A percentile compares a stretch with the other conserved stretches of the same genome.
These are phyloP conservation scores for Aspergillus sp. DNA, from an alignment of 2,329 filamentous ascomycete genomes.

Conservation along the genomic window DNA sequence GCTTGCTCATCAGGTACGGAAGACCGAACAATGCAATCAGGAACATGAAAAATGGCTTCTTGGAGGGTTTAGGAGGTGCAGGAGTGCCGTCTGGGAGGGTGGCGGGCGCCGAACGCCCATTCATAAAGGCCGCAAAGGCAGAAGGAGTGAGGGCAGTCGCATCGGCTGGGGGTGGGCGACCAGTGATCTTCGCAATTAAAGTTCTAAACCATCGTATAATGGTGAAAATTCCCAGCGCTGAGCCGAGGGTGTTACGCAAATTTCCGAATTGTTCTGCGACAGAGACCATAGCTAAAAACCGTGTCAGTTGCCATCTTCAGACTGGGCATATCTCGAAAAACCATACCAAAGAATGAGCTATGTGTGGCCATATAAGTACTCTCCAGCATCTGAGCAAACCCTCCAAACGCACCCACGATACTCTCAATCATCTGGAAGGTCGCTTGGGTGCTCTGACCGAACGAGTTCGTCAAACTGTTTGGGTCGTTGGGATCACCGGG, in stretches of 20 bases:
- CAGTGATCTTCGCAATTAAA: slow-evolving; percentile 85
- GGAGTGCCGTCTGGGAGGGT: slow-evolving; percentile 62
- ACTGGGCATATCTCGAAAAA: not conserved
- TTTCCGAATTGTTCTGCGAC: slow-evolving; percentile 97
- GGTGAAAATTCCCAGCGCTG: slow-evolving; percentile 91
- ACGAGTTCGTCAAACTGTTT: slow-evolving; percentile 90
- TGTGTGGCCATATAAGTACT: slow-evolving; percentile 99
- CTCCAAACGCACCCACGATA: slow-evolving; percentile 91
- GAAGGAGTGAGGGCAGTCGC: slow-evolving; percentile 82
- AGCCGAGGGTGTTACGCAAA: slow-evolving; percentile 86
- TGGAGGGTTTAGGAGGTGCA: slow-evolving; percentile 68
- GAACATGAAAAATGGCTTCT: slow-evolving; percentile 96
- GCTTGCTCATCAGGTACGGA: slow-evolving; percentile 94
- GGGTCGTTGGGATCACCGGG: slow-evolving; percentile 73
- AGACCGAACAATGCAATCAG: slow-evolving; percentile 89
- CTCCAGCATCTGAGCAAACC: slow-evolving; percentile 98
- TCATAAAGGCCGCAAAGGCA: slow-evolving; percentile 85
- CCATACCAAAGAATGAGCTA: slow-evolving; percentile 92
- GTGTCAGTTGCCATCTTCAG: no score
- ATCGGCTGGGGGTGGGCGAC: slow-evolving; percentile 82
- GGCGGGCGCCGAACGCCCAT: slow-evolving; percentile 48
- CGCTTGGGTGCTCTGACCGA: slow-evolving; percentile 89
- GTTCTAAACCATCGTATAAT: slow-evolving; percentile 92
- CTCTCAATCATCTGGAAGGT: slow-evolving; percentile 99
- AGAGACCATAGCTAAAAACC: slow-evolving; percentile 77